phyloP scores from a whole-genome alignment of 345 rosid species.

The Balakata baccata region DNA sequence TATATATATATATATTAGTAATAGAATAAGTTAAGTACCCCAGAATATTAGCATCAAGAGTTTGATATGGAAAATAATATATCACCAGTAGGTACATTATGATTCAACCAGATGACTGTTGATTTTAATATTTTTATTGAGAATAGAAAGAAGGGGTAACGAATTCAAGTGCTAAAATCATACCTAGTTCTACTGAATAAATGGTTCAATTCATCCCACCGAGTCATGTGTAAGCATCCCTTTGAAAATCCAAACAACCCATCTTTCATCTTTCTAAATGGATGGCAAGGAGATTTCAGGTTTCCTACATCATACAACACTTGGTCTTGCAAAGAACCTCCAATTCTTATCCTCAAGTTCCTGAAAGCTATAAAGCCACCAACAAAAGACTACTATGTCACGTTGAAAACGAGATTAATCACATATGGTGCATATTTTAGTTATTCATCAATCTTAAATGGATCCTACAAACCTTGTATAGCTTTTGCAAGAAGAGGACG shows the following conservation, averaged over 20 bases:
- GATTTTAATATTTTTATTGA: neutral
- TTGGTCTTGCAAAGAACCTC: slow-evolving; percentile 97
- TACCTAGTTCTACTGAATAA: slow-evolving; percentile 65
- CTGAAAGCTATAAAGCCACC: slow-evolving; percentile 53
- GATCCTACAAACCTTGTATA: slow-evolving; percentile 52
- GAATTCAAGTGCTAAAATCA: slow-evolving; percentile 23
- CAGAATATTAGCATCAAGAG: neutral
- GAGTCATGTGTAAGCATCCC: slow-evolving; percentile 85
- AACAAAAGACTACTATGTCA: neutral
- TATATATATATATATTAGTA: too few species aligned
- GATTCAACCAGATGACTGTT: neutral
- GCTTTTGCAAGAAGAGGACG: slow-evolving; percentile 75
- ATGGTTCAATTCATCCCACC: slow-evolving; percentile 84
- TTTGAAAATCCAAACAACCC: slow-evolving; percentile 86
- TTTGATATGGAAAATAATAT: neutral
- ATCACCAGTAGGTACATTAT: neutral
- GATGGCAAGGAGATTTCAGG: slow-evolving; percentile 62
- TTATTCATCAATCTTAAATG: slow-evolving; percentile 10
- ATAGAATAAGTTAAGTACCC: neutral
- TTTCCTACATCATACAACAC: slow-evolving; percentile 68
- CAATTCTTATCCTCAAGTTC: slow-evolving; percentile 79
- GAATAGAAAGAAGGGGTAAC: neutral
- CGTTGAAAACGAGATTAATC: neutral
- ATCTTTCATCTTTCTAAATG: slow-evolving; percentile 53
- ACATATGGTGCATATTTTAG: neutral